Conservation (phyloP, 2,329 filamentous ascomycete species). For the Fusarium liriodendri region DNA sequence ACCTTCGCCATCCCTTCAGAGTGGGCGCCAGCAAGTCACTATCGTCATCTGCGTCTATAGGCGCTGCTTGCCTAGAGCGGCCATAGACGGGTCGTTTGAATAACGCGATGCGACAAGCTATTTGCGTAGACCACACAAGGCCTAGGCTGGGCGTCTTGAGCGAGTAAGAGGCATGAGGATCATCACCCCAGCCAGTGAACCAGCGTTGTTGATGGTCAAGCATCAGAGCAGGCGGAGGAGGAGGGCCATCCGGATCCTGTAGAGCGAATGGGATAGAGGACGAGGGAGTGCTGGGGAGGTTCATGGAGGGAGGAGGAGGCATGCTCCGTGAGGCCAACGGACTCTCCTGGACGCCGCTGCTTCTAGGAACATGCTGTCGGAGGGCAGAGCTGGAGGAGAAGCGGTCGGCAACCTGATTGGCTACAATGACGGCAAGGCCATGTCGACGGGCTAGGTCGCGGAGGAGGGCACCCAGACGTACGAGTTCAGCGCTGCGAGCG, state of each 20-base stretch:
- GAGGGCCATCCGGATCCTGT: constrained; percentile 45
- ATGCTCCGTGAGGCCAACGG: constrained; percentile 62
- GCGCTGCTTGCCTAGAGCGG: constrained; percentile 49
- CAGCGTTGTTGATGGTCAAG: constrained; percentile 93
- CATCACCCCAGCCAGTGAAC: constrained; percentile 95
- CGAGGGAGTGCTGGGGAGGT: constrained; percentile 50
- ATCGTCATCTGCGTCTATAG: constrained; percentile 51
- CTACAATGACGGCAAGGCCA: constrained; percentile 86
- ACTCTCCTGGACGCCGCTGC: constrained; percentile 55
- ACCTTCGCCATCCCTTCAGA: constrained; percentile 74
- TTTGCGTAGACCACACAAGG: constrained; percentile 90
- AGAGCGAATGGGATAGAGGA: constrained; percentile 53
- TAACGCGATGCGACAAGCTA: constrained; percentile 83
- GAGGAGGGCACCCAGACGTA: constrained; percentile 79
- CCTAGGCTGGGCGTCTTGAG: constrained; percentile 89
- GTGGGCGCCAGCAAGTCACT: constrained; percentile 57
- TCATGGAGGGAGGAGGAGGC: constrained; percentile 44
- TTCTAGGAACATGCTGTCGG: constrained; percentile 36
- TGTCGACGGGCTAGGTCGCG: constrained; percentile 80
- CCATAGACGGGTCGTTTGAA: constrained; percentile 75
- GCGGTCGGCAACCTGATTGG: constrained; percentile 95
- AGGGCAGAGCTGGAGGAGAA: constrained; percentile 60
- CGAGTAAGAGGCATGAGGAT: constrained; percentile 56
- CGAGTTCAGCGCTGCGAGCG: constrained; percentile 79
- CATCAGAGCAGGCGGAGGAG: constrained; percentile 66